phyloP scores from a whole-genome alignment of 768 basidiomycete genomes.

The Pisolithus albus region DNA sequence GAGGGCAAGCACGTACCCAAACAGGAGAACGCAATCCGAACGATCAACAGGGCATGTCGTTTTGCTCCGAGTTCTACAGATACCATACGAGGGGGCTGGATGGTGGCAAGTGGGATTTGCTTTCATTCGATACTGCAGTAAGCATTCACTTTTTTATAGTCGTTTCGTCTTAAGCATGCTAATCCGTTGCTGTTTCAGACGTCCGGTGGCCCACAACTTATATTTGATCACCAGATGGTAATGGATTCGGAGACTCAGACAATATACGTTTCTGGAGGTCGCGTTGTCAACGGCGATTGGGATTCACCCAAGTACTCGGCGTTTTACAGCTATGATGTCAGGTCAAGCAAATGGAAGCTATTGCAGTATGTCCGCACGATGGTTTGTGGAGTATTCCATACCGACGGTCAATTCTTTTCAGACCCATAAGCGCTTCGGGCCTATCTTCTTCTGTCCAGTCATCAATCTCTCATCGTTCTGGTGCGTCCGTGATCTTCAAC shows the following conservation, averaged over 20 bases:
- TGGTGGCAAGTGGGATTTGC: slow-evolving; percentile 64
- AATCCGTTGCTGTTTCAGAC: slow-evolving; percentile 31
- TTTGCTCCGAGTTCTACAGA: slow-evolving; percentile 67
- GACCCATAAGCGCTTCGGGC: slow-evolving; percentile 15
- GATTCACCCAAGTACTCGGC: slow-evolving; percentile 58
- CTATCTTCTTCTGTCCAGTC: slow-evolving; percentile 22
- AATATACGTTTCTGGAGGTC: slow-evolving; percentile 71
- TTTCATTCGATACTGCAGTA: slow-evolving; percentile 64
- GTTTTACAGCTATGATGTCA: slow-evolving; percentile 65
- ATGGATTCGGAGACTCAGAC: slow-evolving; percentile 67
- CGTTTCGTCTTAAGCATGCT: neutral
- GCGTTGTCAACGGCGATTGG: slow-evolving; percentile 62
- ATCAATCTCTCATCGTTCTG: slow-evolving; percentile 54
- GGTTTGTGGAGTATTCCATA: neutral
- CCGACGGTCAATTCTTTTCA: neutral
- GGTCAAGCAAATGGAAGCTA: slow-evolving; percentile 57
- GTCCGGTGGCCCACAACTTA: slow-evolving; percentile 61
- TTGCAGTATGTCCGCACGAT: slow-evolving; percentile 47
- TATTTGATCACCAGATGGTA: slow-evolving; percentile 79
- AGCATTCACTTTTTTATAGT: slow-evolving; percentile 15
- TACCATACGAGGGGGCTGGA: slow-evolving; percentile 61
- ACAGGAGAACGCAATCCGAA: slow-evolving; percentile 15
- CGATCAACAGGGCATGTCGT: slow-evolving; percentile 17
- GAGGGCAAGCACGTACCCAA: slow-evolving; percentile 31
- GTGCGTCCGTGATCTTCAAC: slow-evolving; percentile 25